phyloP scores from a whole-genome alignment of 2,329 filamentous ascomycete species.

The Trichoderma brevicompactum region DNA sequence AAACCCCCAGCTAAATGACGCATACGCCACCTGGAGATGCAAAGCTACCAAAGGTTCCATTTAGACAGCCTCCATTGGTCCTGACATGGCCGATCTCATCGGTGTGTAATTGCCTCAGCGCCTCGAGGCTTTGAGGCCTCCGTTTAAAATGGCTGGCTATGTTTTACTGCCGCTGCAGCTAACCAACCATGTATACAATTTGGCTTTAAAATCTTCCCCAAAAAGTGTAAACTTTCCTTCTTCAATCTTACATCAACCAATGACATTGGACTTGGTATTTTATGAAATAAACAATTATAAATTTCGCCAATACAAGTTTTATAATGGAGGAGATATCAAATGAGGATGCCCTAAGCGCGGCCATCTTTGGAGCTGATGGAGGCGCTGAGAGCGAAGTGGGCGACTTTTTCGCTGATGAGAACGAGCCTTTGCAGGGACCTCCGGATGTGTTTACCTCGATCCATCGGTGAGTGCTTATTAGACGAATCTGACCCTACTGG shows the following conservation, averaged over 20 bases:
- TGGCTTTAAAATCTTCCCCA: too few relatives aligned
- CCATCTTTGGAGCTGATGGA: conserved; percentile 10
- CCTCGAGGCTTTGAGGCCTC: conserved; percentile 13
- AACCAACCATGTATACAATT: too few relatives aligned
- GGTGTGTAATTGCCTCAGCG: conserved; percentile 26
- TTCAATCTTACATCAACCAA: too few relatives aligned
- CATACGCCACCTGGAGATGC: conserved; percentile 10
- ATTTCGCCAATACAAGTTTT: too few relatives aligned
- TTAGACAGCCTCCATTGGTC: background rate
- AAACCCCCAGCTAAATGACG: conserved; percentile 20
- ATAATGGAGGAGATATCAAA: conserved; percentile 7
- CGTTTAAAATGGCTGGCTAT: background rate
- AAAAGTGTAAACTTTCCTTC: too few relatives aligned
- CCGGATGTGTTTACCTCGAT: conserved; percentile 25
- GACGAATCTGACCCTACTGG: background rate
- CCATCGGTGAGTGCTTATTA: conserved; percentile 28
- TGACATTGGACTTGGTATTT: too few relatives aligned
- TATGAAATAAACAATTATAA: too few relatives aligned
- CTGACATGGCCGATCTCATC: background rate
- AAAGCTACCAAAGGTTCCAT: background rate
- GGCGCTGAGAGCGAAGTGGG: conserved; percentile 2
- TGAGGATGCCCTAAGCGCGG: background rate
- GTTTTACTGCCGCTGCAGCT: too few relatives aligned
- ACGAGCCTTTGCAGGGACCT: background rate
- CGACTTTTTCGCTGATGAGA: conserved; percentile 6